A percentile compares a stretch with the other conserved stretches of the same genome.
Evolutionary conservation across 805 yeast genomes (phyloP).

Genomic region (Cephaloascus fragrans): DNA sequence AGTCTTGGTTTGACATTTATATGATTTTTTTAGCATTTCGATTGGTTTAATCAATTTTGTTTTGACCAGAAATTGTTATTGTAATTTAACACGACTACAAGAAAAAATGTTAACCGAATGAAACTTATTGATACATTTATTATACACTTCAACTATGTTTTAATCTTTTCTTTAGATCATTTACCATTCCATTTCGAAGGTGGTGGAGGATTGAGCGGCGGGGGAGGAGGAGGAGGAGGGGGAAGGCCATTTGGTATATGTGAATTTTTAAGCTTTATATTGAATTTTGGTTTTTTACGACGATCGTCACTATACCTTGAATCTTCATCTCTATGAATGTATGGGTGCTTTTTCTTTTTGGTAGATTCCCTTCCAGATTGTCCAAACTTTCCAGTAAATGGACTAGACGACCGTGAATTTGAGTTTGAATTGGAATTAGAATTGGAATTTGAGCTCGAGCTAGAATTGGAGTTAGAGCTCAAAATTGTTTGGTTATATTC

Average conservation of each 20-base stretch:
- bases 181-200: too few species aligned
- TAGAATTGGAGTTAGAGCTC: neutral
- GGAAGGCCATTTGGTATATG: neutral
- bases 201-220: neutral
- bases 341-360: neutral
- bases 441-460: neutral
- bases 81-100: too few species aligned
- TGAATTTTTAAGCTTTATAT: neutral
- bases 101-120: too few species aligned
- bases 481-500: neutral
- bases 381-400: neutral
- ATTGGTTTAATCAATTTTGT: too few species aligned
- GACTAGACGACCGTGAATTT: neutral
- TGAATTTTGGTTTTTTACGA: neutral
- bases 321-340: neutral
- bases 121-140: too few species aligned
- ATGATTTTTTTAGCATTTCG: too few species aligned
- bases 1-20: too few species aligned
- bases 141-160: too few species aligned
- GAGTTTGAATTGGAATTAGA: neutral
- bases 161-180: too few species aligned
- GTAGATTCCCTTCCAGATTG: neutral
- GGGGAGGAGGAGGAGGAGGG: neutral
- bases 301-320: neutral
- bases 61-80: too few species aligned